Evolutionary conservation across 1,139 yeast genomes (phyloP).

Genomic region (Yamadazyma membranifaciens): DNA sequence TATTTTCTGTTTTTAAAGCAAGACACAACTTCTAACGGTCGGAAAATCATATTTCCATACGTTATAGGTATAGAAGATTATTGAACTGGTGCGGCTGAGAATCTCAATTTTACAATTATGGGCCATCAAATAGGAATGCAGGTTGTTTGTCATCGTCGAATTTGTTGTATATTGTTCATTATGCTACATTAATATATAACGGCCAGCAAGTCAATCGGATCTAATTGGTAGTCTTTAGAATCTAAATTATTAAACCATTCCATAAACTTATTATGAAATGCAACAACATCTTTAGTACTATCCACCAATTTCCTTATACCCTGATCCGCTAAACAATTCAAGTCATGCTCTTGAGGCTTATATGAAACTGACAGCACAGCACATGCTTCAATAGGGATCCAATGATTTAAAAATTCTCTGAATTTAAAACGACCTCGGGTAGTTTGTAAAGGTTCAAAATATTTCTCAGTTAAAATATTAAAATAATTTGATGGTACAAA

Average conservation of each 20-base stretch:
- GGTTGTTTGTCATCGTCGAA: not conserved
- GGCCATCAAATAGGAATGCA: too few relatives aligned
- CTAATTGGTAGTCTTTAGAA: conserved; percentile 6
- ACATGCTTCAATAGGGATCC: conserved; percentile 14
- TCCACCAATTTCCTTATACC: conserved; percentile 5
- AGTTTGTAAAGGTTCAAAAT: conserved; percentile 18
- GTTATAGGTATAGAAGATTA: too few relatives aligned
- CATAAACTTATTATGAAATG: conserved; percentile 12
- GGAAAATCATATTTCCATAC: too few relatives aligned
- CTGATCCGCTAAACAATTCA: conserved; percentile 11
- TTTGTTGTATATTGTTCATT: not conserved
- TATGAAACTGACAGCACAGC: conserved; percentile 8
- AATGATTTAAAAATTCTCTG: conserved; percentile 12
- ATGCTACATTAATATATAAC: not conserved
- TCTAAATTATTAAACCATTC: conserved; percentile 10
- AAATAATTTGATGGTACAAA: conserved; percentile 32
- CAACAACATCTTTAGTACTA: conserved; percentile 5
- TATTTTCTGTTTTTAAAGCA: too few relatives aligned
- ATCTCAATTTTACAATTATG: not conserved
- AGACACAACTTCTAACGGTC: too few relatives aligned
- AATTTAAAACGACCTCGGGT: conserved; percentile 9
- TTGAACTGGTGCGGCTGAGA: too few relatives aligned
- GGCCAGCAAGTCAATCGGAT: conserved; percentile 10
- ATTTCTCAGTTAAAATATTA: conserved; percentile 27
- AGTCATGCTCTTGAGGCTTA: conserved; percentile 12